Percentiles rank a stretch among this genome's conserved stretches.
Evolutionary conservation across 2,329 filamentous ascomycete genomes (phyloP).

Genomic region (Xylariaceae sp.): DNA sequence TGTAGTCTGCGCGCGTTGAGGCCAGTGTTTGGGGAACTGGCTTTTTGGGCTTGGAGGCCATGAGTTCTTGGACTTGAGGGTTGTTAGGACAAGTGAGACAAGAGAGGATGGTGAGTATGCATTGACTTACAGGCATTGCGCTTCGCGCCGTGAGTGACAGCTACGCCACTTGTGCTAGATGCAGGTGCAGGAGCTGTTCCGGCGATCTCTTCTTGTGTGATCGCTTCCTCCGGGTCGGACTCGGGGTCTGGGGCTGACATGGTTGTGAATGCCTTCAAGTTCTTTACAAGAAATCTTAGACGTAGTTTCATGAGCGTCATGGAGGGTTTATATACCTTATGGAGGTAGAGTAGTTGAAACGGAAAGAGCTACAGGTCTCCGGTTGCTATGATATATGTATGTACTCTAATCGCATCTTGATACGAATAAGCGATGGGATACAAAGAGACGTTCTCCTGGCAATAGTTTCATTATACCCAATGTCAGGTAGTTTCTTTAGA

Average conservation of each 20-base stretch:
- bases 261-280: background rate
- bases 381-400: too few relatives aligned
- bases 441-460: too few relatives aligned
- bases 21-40: conserved; percentile 16
- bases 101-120: background rate
- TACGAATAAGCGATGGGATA: too few relatives aligned
- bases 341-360: too few relatives aligned
- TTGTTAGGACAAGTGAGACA: background rate
- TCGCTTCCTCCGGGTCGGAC: conserved; percentile 35
- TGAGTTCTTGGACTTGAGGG: conserved; percentile 47
- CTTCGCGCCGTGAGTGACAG: conserved; percentile 19
- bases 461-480: too few relatives aligned
- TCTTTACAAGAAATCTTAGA: too few relatives aligned
- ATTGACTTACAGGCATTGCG: conserved; percentile 39
- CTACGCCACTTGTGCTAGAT: conserved; percentile 12
- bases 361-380: too few relatives aligned
- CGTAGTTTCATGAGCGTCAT: too few relatives aligned
- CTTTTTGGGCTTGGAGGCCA: conserved; percentile 45
- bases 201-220: conserved; percentile 38
- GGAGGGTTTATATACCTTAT: too few relatives aligned
- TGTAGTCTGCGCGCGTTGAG: conserved; percentile 13
- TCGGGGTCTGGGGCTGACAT: conserved; percentile 20
- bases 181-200: conserved; percentile 31
- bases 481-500: too few relatives aligned
- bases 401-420: too few relatives aligned